Conservation (phyloP, 257 asterid genomes). For the Capsicum chinense region DNA sequence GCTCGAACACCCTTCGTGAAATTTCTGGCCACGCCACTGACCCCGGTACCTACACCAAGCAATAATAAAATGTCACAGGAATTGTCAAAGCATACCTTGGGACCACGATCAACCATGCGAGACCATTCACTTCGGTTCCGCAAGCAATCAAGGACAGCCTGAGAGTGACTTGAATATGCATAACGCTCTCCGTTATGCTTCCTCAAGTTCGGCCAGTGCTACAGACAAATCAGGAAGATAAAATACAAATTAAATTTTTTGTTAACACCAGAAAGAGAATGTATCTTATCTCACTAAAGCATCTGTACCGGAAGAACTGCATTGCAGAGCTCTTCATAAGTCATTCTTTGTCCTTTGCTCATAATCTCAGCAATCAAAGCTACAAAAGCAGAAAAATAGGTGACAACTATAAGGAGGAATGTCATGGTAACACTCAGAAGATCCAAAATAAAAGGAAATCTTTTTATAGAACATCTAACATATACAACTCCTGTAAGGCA, state of each 20-base stretch:
- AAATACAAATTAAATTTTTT: slow-evolving; percentile 21
- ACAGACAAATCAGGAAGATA: slow-evolving; percentile 24
- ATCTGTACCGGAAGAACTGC: slow-evolving; percentile 81
- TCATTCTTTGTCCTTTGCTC: slow-evolving; percentile 88
- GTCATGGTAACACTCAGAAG: slow-evolving; percentile 20
- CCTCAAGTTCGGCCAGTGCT: slow-evolving; percentile 98
- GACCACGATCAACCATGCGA: slow-evolving; percentile 95
- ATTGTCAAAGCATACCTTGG: slow-evolving; percentile 61
- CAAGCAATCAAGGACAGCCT: slow-evolving; percentile 95
- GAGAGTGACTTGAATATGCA: slow-evolving; percentile 95
- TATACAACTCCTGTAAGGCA: slow-evolving; percentile 27
- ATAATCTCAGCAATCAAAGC: slow-evolving; percentile 94
- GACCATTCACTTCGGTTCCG: slow-evolving; percentile 98
- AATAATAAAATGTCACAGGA: background rate
- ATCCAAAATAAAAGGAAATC: background rate
- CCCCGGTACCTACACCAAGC: background rate
- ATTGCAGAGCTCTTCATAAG: slow-evolving; percentile 88
- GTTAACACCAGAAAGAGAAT: slow-evolving; percentile 26
- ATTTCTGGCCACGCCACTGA: no score
- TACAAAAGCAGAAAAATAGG: slow-evolving; percentile 33
- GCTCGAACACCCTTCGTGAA: no score
- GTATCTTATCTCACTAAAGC: slow-evolving; percentile 26
- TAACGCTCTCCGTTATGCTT: slow-evolving; percentile 96
- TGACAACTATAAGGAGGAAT: background rate
- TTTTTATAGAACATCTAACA: slow-evolving; percentile 9